phyloP scores from a whole-genome alignment of 108 stramenopile species.

The Nannochloropsis gaditana region DNA sequence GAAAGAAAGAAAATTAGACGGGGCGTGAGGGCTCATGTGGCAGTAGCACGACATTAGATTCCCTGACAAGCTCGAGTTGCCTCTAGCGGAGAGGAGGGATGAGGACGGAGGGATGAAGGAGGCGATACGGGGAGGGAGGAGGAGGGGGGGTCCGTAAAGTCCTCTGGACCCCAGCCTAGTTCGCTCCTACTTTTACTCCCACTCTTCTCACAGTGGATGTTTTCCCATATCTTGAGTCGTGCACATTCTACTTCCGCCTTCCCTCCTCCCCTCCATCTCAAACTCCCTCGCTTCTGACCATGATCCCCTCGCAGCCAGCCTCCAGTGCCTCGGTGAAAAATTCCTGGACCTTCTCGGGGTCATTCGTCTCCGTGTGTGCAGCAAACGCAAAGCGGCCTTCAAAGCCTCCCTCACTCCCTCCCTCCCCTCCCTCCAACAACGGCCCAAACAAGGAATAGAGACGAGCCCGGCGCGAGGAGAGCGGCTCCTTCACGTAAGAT shows the following conservation, averaged over 20 bases:
- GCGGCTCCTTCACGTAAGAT: neutral
- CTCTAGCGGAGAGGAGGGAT: too few relatives aligned
- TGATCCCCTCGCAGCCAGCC: constrained; percentile 93
- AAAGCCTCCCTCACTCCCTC: constrained; percentile 71
- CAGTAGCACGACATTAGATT: too few relatives aligned
- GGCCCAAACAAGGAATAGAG: neutral
- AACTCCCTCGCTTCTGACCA: constrained; percentile 76
- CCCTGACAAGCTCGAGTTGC: too few relatives aligned
- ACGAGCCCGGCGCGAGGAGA: neutral
- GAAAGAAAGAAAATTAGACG: neutral
- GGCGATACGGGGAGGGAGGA: too few relatives aligned
- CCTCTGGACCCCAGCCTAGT: too few relatives aligned
- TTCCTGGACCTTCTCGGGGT: constrained; percentile 65
- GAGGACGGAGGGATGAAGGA: too few relatives aligned
- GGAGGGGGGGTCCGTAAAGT: too few relatives aligned
- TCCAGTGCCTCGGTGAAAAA: constrained; percentile 76
- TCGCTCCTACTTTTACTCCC: too few relatives aligned
- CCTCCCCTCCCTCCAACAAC: constrained; percentile 50
- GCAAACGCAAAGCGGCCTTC: constrained; percentile 86
- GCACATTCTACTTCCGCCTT: neutral
- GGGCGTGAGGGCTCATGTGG: neutral
- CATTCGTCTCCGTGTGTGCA: constrained; percentile 65
- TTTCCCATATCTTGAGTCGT: too few relatives aligned
- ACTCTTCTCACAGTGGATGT: too few relatives aligned
- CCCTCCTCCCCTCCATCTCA: neutral